Evolutionary conservation across 805 yeast genomes (phyloP).

Genomic region (Saturnispora sekii): DNA sequence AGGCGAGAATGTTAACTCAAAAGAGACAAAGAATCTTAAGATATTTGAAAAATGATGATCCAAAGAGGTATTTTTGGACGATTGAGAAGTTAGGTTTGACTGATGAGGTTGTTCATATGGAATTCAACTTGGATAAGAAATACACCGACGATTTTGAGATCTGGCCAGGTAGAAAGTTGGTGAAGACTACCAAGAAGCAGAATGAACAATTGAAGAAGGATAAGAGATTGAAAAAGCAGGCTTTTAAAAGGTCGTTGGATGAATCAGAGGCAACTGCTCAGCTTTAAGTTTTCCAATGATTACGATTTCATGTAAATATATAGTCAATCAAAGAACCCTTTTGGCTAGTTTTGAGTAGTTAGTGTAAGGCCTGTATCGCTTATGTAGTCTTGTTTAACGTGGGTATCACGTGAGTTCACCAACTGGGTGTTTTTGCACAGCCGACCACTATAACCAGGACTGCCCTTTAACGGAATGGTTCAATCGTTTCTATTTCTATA

Average conservation of each 20-base stretch:
- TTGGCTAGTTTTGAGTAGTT: too few relatives aligned
- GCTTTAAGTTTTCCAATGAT: not conserved
- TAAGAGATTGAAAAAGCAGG: constrained; percentile 36
- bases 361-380: too few relatives aligned
- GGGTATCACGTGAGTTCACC: too few relatives aligned
- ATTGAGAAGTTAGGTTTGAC: constrained; percentile 80
- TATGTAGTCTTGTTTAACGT: too few relatives aligned
- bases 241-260: constrained; percentile 18
- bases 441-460: too few relatives aligned
- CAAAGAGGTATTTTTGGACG: constrained; percentile 77
- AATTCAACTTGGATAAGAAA: constrained; percentile 70
- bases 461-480: too few relatives aligned
- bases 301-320: not conserved
- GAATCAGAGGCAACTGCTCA: constrained; percentile 8
- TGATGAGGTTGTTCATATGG: constrained; percentile 67
- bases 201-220: constrained; percentile 38
- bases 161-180: constrained; percentile 64
- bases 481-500: too few relatives aligned
- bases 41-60: constrained; percentile 72
- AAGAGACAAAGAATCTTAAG: constrained; percentile 75
- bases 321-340: too few relatives aligned
- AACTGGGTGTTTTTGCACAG: too few relatives aligned
- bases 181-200: constrained; percentile 44
- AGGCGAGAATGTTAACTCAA: constrained; percentile 76
- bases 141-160: constrained; percentile 71